Conservation (phyloP, 176 grass and related monocot genomes). For the Alopecurus myosuroides region DNA sequence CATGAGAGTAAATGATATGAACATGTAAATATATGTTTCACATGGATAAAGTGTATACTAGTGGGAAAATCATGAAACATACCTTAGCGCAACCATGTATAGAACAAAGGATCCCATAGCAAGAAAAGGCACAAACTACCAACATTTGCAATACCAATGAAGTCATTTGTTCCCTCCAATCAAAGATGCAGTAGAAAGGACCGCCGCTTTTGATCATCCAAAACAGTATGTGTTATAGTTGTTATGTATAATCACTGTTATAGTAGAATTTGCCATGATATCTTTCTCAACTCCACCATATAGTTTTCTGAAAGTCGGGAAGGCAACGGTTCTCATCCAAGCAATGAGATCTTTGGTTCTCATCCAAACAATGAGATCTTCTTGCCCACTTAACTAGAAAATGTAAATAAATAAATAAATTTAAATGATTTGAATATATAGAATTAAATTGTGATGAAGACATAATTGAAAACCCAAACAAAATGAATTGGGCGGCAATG, state of each 20-base stretch:
- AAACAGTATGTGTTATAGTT: conserved; percentile 96
- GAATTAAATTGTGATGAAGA: too few species aligned
- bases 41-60: too few species aligned
- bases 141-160: conserved; percentile 68
- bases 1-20: too few species aligned
- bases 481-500: too few species aligned
- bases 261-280: conserved; percentile 50
- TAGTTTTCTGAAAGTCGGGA: conserved; percentile 87
- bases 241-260: conserved; percentile 83
- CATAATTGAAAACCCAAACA: too few species aligned
- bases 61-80: background rate
- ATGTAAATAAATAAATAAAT: too few species aligned
- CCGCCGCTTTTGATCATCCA: conserved; percentile 69
- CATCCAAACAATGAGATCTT: conserved; percentile 98
- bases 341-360: conserved; percentile 92
- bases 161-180: conserved; percentile 83
- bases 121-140: conserved; percentile 71
- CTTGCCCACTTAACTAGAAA: conserved; percentile 80
- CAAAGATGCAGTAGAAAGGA: conserved; percentile 87
- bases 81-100: conserved; percentile 25
- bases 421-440: too few species aligned
- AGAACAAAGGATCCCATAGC: conserved; percentile 57
- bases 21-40: too few species aligned
- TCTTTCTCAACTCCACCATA: conserved; percentile 83
- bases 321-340: conserved; percentile 89